These are phyloP conservation scores for Xylaria palmicola DNA, from an alignment of 495 filamentous ascomycete species.

Conservation along the genomic window DNA sequence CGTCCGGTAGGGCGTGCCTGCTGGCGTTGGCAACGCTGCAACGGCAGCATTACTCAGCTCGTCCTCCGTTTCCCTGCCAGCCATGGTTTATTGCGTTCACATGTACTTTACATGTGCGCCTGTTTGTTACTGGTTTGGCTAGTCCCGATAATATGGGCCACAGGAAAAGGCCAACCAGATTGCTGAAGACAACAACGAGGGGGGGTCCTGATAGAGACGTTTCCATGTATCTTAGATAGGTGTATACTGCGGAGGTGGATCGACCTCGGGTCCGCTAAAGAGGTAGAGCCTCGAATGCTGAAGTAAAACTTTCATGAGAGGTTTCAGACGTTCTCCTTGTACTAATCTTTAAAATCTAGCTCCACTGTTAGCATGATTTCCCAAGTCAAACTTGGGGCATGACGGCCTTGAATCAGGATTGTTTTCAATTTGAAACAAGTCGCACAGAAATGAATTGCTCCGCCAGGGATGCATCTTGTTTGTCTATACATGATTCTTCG, in stretches of 20 bases:
- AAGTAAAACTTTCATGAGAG: not conserved
- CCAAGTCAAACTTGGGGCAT: not conserved
- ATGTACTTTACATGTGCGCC: not conserved
- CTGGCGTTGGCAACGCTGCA: conserved; percentile 61
- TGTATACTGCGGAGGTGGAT: not conserved
- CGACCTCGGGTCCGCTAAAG: not conserved
- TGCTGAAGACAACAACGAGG: not conserved
- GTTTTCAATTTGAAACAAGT: conserved; percentile 15
- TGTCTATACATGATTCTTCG: not conserved
- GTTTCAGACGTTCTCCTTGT: not conserved
- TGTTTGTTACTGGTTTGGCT: too few relatives aligned
- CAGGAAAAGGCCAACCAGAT: not conserved
- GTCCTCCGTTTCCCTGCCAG: conserved; percentile 56
- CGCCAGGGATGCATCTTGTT: not conserved
- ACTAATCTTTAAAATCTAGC: conserved; percentile 7
- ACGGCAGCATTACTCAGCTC: conserved; percentile 49
- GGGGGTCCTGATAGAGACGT: not conserved
- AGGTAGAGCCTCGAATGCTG: not conserved
- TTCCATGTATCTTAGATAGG: not conserved
- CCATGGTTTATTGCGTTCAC: conserved; percentile 29
- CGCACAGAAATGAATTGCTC: conserved; percentile 1
- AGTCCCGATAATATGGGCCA: not conserved
- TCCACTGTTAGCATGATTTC: conserved; percentile 11
- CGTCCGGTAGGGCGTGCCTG: conserved; percentile 63
- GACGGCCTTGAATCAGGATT: conserved; percentile 13